A percentile compares a stretch with the other conserved stretches of the same genome.
These are phyloP conservation scores for Aurinia saxatilis DNA, from an alignment of 345 rosid species.

Conservation along the genomic window DNA sequence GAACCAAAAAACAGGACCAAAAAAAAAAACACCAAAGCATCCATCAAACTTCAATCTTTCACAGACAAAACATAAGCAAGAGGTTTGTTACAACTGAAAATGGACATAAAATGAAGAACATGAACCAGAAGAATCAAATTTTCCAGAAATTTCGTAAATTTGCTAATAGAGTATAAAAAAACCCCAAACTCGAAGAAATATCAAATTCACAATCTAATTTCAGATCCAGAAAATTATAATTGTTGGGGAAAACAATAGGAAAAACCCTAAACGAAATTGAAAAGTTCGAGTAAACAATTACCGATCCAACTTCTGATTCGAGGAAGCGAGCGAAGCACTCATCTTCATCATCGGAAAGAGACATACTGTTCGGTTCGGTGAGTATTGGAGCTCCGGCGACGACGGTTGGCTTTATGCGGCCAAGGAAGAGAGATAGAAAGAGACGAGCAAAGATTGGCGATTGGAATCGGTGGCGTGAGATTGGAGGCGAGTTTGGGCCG, in stretches of 20 bases:
- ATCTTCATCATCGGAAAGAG: slow-evolving; percentile 62
- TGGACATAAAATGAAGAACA: not conserved
- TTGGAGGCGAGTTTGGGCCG: slow-evolving; percentile 14
- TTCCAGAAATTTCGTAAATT: no score
- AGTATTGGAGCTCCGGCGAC: slow-evolving; percentile 22
- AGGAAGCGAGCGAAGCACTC: slow-evolving; percentile 60
- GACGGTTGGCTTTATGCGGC: slow-evolving; percentile 12
- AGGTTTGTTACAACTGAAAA: not conserved
- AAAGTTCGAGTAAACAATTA: not conserved
- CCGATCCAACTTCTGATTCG: slow-evolving; percentile 71
- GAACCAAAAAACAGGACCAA: not conserved
- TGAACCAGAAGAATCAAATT: no score
- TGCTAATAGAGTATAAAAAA: no score
- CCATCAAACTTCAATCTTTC: not conserved
- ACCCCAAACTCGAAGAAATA: no score
- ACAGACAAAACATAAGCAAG: not conserved
- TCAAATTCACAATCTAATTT: not conserved
- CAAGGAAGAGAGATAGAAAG: slow-evolving; percentile 6
- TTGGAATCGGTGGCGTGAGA: slow-evolving; percentile 22
- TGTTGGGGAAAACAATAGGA: no score
- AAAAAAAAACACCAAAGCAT: not conserved
- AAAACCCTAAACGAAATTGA: not conserved
- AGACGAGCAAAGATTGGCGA: not conserved
- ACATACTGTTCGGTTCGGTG: slow-evolving; percentile 25
- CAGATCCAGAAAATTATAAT: not conserved